Base-by-base conservation (phyloP, 176 grass and related monocot species). In the Carex pumila region DNA sequence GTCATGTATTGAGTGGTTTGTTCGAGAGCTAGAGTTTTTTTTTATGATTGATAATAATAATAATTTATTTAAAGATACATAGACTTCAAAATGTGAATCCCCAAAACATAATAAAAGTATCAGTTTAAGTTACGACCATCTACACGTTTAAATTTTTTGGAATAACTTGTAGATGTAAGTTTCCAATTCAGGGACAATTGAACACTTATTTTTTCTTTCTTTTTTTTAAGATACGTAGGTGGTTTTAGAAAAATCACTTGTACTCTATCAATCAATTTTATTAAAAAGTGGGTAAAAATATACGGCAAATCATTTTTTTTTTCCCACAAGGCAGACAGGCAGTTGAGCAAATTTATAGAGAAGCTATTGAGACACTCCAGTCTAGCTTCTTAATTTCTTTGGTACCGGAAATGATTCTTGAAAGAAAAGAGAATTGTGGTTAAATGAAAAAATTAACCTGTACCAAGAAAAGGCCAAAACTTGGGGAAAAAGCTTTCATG, bases 371-470 rank as follows among this genome's bases (percentile, higher is more conserved):
- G 73, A 77, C 73, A 77, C 50, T 77, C 71, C 43, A 74, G 22
- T 74, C 25, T 77, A 77, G 25, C 73, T 77, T 57, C 25, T 77
- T 6, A 55, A 56, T 50, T 50, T 76, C 50, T 50, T 57, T 78
- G 18, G 50, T 31, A 34, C 73, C 53, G 5, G 52, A 36, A 78
- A 78, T 78, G 73, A 57, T 78, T 78, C 73, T 78, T 78, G 52
- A 34, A 78, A 78, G 73, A 78, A 78, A 78, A 78, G 52, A 78
- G 52, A 36, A 22, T 32, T 29, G 73, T 78, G 52, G 73, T 56
- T 78, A 78, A 57, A n/a, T 78, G 18, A 71, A 71, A 71, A 47
- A 71, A 71, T 45, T 45, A 39, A 53, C 37, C 7, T 6, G 12
- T 6, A 78, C 52, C 14, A 56, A 56, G 6, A 36, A 78, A 78